Evolutionary conservation across 2,329 filamentous ascomycete species (phyloP).

Genomic region (Calonectria ilicicola): DNA sequence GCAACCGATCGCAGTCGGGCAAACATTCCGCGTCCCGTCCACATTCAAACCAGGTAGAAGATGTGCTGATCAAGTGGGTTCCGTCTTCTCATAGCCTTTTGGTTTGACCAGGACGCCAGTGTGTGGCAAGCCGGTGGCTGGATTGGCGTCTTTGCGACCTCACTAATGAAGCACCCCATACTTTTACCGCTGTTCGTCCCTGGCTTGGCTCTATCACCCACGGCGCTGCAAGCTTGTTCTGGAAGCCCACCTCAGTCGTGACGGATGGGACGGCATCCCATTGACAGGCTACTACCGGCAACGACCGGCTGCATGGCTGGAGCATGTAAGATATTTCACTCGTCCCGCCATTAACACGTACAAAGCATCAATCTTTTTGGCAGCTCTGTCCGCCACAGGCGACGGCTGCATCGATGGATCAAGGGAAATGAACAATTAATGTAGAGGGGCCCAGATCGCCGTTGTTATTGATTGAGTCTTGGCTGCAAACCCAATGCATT

Average conservation of each 20-base stretch:
- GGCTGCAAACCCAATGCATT: neutral
- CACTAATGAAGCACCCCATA: slow-evolving; percentile 36
- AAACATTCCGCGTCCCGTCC: slow-evolving; percentile 11
- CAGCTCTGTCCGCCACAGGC: neutral
- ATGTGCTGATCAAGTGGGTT: slow-evolving; percentile 1
- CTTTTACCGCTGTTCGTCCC: slow-evolving; percentile 29
- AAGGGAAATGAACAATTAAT: neutral
- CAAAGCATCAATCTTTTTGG: neutral
- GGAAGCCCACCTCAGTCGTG: slow-evolving; percentile 23
- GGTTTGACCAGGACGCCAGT: neutral
- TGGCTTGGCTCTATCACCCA: slow-evolving; percentile 30
- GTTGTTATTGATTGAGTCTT: slow-evolving; percentile 4
- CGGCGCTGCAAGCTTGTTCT: slow-evolving; percentile 25
- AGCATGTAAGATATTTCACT: slow-evolving; percentile 21
- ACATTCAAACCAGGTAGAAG: neutral
- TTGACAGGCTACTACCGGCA: slow-evolving; percentile 18
- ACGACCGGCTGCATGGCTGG: slow-evolving; percentile 16
- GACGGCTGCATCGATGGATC: slow-evolving; percentile 6
- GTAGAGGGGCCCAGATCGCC: slow-evolving; percentile 1
- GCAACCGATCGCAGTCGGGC: slow-evolving; percentile 8
- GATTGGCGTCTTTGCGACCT: slow-evolving; percentile 18
- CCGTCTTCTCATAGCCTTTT: neutral
- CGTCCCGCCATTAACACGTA: slow-evolving; percentile 5
- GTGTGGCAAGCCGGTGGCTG: slow-evolving; percentile 9
- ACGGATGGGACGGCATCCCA: slow-evolving; percentile 27